These are phyloP conservation scores for Aspergillus tanneri DNA, from an alignment of 2,329 filamentous ascomycete species.

Conservation along the genomic window DNA sequence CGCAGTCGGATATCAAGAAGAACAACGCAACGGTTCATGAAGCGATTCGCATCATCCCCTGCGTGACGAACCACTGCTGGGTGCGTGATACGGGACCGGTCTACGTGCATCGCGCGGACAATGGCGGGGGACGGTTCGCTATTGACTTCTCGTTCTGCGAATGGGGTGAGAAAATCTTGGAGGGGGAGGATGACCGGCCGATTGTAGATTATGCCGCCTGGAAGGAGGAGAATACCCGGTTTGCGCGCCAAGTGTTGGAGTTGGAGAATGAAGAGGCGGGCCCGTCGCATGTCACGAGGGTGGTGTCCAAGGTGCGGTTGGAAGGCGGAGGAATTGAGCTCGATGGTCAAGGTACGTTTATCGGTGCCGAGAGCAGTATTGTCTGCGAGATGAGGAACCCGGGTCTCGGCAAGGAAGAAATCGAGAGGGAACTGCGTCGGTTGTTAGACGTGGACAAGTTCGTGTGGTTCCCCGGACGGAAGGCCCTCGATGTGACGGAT, in stretches of 20 bases:
- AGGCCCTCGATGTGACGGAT: slow-evolving; percentile 35
- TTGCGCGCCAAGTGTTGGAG: slow-evolving; percentile 17
- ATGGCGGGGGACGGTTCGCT: slow-evolving; percentile 13
- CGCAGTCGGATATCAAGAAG: not conserved
- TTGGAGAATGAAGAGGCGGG: slow-evolving; percentile 2
- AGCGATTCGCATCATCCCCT: slow-evolving; percentile 14
- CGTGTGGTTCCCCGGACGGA: slow-evolving; percentile 35
- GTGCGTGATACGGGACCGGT: slow-evolving; percentile 22
- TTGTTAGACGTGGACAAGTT: slow-evolving; percentile 31
- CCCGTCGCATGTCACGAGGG: slow-evolving; percentile 12
- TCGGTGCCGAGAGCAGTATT: slow-evolving; percentile 36
- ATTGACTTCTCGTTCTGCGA: slow-evolving; percentile 22
- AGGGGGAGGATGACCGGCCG: too few species aligned
- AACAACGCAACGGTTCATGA: not conserved
- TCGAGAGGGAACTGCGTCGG: slow-evolving; percentile 28
- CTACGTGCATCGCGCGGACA: slow-evolving; percentile 17
- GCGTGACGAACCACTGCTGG: slow-evolving; percentile 22
- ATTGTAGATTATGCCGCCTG: slow-evolving; percentile 12
- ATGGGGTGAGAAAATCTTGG: slow-evolving; percentile 22
- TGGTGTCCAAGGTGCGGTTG: slow-evolving; percentile 22
- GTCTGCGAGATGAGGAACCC: slow-evolving; percentile 31
- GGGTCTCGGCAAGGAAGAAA: slow-evolving; percentile 20
- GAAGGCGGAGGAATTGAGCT: slow-evolving; percentile 38
- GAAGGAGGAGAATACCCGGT: slow-evolving; percentile 15
- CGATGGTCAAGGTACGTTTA: slow-evolving; percentile 37